Conservation (phyloP, 1,284 basidiomycete genomes). For the Phellopilus nigrolimitatus region DNA sequence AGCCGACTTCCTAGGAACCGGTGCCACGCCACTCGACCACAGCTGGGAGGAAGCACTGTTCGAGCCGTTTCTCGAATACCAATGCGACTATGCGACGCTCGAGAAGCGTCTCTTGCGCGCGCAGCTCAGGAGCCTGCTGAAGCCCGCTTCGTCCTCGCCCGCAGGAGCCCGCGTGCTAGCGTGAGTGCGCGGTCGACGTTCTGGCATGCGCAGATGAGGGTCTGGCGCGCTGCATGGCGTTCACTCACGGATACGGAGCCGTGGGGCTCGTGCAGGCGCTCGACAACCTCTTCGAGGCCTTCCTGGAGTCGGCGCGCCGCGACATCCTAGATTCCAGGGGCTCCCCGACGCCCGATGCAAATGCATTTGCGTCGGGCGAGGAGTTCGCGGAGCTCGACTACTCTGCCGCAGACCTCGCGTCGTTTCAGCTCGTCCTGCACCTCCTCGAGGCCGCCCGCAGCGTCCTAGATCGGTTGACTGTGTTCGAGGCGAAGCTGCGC, state of each 20-base stretch:
- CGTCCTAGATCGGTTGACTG: conserved; percentile 58
- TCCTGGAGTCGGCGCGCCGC: conserved; percentile 61
- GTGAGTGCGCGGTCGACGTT: conserved; percentile 67
- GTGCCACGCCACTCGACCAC: conserved; percentile 36
- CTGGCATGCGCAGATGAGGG: conserved; percentile 79
- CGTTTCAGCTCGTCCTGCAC: conserved; percentile 80
- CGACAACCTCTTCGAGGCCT: conserved; percentile 63
- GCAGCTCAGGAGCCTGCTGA: conserved; percentile 43
- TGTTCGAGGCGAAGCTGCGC: conserved; percentile 68
- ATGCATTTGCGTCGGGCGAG: conserved; percentile 40
- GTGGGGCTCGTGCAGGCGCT: conserved; percentile 68
- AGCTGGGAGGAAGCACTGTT: conserved; percentile 89
- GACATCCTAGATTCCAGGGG: conserved; percentile 43
- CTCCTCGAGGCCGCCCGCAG: conserved; percentile 73
- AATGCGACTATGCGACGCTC: conserved; percentile 73
- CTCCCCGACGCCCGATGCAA: conserved; percentile 28
- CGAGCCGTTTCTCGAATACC: conserved; percentile 88
- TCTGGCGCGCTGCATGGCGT: conserved; percentile 63
- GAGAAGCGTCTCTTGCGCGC: conserved; percentile 68
- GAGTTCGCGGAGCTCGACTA: conserved; percentile 81
- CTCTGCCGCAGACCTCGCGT: conserved; percentile 78
- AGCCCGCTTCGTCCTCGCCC: conserved; percentile 34
- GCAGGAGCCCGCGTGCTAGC: conserved; percentile 56
- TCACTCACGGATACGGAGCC: conserved; percentile 86
- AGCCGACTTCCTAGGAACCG: conserved; percentile 18